A percentile compares a stretch with the other conserved stretches of the same genome.
phyloP scores from a whole-genome alignment of 2,329 filamentous ascomycete genomes.

The Claviceps arundinis region DNA sequence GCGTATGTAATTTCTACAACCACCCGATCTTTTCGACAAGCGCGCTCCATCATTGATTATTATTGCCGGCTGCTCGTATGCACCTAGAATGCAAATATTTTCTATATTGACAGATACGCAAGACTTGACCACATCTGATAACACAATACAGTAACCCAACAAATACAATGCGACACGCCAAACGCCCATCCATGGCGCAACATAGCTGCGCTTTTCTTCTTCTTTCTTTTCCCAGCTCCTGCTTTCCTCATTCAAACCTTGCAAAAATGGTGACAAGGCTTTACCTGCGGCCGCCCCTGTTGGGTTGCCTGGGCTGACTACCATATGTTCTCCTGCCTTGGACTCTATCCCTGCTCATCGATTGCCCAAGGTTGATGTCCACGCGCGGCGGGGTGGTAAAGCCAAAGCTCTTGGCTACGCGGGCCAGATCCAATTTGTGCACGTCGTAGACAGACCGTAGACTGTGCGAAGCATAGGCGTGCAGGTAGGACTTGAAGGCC shows the following conservation, averaged over 20 bases:
- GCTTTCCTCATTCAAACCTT: background rate
- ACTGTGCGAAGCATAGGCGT: constrained; percentile 75
- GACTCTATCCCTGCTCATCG: constrained; percentile 58
- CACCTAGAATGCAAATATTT: background rate
- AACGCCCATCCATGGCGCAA: constrained; percentile 1
- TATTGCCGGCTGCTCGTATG: background rate
- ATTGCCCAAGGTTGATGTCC: constrained; percentile 74
- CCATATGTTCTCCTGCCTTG: constrained; percentile 57
- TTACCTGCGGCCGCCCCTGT: constrained; percentile 10
- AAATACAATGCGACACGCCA: constrained; percentile 1
- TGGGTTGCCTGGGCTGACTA: constrained; percentile 55
- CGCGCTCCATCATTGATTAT: too few species aligned
- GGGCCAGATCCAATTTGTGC: constrained; percentile 69
- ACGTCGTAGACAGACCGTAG: constrained; percentile 56
- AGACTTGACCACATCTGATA: background rate
- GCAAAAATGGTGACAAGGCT: background rate
- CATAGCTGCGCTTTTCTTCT: background rate
- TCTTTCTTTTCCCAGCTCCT: background rate
- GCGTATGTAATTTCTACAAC: too few species aligned
- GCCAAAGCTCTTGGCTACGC: constrained; percentile 74
- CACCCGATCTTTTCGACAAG: too few species aligned
- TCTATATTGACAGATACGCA: background rate
- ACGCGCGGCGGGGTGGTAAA: constrained; percentile 67
- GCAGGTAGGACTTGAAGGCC: constrained; percentile 78
- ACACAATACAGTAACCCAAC: background rate